Base-by-base conservation (phyloP, 345 rosid genomes). In the Eutrema yunnanense region DNA sequence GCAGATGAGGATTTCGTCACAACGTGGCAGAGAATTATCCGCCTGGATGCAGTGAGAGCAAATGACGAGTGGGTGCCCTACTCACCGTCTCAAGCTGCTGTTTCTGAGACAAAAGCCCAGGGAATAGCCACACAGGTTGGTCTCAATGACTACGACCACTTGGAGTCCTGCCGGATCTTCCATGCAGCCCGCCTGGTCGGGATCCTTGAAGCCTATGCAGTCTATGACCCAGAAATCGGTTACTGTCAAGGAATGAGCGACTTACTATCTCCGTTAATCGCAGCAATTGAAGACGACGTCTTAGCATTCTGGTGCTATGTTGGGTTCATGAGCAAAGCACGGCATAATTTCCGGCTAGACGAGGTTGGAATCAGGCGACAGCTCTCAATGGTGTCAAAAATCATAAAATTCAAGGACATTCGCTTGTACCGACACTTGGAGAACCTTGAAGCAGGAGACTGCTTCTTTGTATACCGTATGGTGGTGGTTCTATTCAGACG, bases 231-330 rank as follows among this genome's bases (percentile, higher is more conserved):
- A 5, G 90, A 86, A 67, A 88, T 86, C 37, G 94, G 94, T 51
- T 88, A 88, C 76, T 94, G 98, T 78, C 98, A 94, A 78, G 98
- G 98, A 67, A 94, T 94, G 98, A 94, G 97, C 7, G 98, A 94
- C 78, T 78, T 94, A 51, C 90, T 94, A 40, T 87, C 96, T 50
- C 98, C 98, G 4, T 65, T 94, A 30, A 71, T 89, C 49, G 80
- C 90, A 4, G 95, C 91, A 76, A 64, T 91, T n/a, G 92, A 85
- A 76, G 92, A 91, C 10, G 95, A 91, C 51, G 73, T 69, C 55
- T 88, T 87, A 71, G 97, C 98, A 42, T 94, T 94, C 83, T 89
- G 95, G 96, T 94, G 96, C 73, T 91, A 91, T 65, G 97, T 77
- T 3, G 89, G 96, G 57, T 94, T 94, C 84, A 94, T 94, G 98